Evolutionary conservation across 2,329 filamentous ascomycete species (phyloP), one percentile per base, ranked within the genome.

Genomic region (Dothideomycetidae sp.): DNA sequence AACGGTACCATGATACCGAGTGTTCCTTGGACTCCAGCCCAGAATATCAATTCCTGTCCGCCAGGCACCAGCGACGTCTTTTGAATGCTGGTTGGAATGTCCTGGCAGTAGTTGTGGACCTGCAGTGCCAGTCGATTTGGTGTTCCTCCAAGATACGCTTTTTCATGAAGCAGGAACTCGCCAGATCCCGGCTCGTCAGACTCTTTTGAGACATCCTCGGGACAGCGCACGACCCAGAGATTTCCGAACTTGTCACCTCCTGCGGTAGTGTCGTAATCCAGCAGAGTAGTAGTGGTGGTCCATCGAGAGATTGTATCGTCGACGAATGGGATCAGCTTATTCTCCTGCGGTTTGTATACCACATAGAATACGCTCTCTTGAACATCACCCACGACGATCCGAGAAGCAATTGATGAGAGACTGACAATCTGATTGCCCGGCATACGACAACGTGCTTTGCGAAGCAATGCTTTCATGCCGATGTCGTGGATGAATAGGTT

Each of bases 241-340:
- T 98, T 98, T 43, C 90, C 92, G 47, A 98, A 99, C 55, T 94
- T 96, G 63, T 99, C 90, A 23, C 88, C 88, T 23, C 88, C 90
- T 2, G 85, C 86, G 15, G 82, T 76, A 1, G 90, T 93, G 56
- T 98, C 90, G 58, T 98, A 99, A 60, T 99, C 90, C 2, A 96
- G 78, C 84, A 98, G 93, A 2, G 85, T 73, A 1, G 81, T 80
- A 48, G 81, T 81, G 1, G 84, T 93, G 1, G 84, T 93, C 82
- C 86, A 96, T 19, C 90, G 76, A 35, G 85, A 70, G 43, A 94
- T 71, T 5, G 78, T 80, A 55, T 99, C 90, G 53, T 98, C 90
- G 12, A 73, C 82, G 51, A 98, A 98, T 0, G 88, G 81, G 42
- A 98, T 92, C 33, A 98, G 67, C 50, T 80, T 81, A 59, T 96